Evolutionary conservation across 2,329 filamentous ascomycete genomes (phyloP), one percentile per base, ranked within the genome.

Genomic region (Pseudogymnoascus sp.): DNA sequence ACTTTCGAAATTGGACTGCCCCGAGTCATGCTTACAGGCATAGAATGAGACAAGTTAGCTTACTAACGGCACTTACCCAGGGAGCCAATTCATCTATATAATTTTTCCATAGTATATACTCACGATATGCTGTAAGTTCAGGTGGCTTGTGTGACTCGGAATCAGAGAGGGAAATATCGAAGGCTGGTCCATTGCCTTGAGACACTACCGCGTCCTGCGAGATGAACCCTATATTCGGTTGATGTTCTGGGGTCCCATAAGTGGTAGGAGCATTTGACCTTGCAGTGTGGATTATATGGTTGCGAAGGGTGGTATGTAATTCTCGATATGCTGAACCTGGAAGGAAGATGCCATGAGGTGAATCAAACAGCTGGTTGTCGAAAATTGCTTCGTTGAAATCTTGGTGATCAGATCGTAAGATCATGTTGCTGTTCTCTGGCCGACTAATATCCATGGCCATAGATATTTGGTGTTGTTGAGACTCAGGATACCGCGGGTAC

Each of bases 241-340:
- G 64, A 11, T 19, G 61, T 66, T 58, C 66, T 38, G 69, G 72
- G 1, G 70, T 71, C 4, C 67, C 67, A 4, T 65, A 55, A 1
- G 68, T 68, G 49, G 74, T 78, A 1, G 76, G 75, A 0, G 68
- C 72, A 63, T 72, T 74, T 1, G 78, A 76, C 6, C 74, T 72
- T 3, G 76, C 76, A 21, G 78, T 78, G 31, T 77, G 75, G 16
- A 80, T 75, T 21, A 80, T 73, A 23, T 77, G 75, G 55, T 78
- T 76, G 14, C 78, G 73, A 2, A 80, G 67, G 1, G 77, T 77
- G 1, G 76, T 77, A 62, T 80, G 78, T 1, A 79, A 69, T 43
- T 78, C 77, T 61, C 78, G 76, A 38, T 80, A 80, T 0, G 75
- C 74, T 1, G 78, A 79, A 1, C 78, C 78, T 1, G 78, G 78